A percentile compares a stretch with the other conserved stretches of the same genome.
Evolutionary conservation across 345 rosid genomes (phyloP).

Genomic region (Populus tremula): DNA sequence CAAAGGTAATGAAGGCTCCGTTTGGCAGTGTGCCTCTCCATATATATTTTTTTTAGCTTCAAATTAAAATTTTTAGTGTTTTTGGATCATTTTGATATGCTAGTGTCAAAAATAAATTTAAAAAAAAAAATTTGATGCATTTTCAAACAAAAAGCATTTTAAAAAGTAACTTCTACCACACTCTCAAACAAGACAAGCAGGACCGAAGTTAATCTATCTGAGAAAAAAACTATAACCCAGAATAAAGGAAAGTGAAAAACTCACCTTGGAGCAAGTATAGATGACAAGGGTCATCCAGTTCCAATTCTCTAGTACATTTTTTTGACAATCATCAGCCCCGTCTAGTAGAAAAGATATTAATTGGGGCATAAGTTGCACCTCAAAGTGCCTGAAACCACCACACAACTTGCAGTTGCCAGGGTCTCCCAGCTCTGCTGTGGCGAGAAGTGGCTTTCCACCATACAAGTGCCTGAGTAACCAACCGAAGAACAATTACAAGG

Average conservation of each 20-base stretch:
- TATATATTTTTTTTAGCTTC: too few relatives aligned
- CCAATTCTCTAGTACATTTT: conserved; percentile 58
- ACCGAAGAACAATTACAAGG: neutral
- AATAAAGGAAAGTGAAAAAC: conserved; percentile 2
- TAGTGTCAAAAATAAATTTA: too few relatives aligned
- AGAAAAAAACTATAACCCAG: neutral
- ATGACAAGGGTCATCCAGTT: conserved; percentile 81
- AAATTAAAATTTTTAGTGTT: too few relatives aligned
- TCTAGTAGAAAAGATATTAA: conserved; percentile 72
- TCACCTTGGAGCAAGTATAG: conserved; percentile 77
- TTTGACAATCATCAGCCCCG: conserved; percentile 48
- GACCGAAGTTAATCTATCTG: neutral
- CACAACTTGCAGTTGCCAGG: conserved; percentile 59
- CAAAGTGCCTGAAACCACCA: conserved; percentile 59
- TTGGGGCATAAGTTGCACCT: conserved; percentile 92
- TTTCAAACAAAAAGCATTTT: too few relatives aligned
- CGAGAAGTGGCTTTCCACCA: conserved; percentile 69
- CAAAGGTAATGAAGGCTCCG: too few relatives aligned
- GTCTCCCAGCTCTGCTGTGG: conserved; percentile 38
- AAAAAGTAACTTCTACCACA: too few relatives aligned
- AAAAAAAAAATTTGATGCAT: too few relatives aligned
- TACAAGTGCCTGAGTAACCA: conserved; percentile 53
- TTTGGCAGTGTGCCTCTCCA: too few relatives aligned
- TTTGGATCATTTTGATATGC: too few relatives aligned
- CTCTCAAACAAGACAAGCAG: too few relatives aligned